Percentiles rank a stretch among this genome's conserved stretches.
Evolutionary conservation across 148 eudicot genomes (phyloP).

Genomic region (Vaccinium vitisidaea): DNA sequence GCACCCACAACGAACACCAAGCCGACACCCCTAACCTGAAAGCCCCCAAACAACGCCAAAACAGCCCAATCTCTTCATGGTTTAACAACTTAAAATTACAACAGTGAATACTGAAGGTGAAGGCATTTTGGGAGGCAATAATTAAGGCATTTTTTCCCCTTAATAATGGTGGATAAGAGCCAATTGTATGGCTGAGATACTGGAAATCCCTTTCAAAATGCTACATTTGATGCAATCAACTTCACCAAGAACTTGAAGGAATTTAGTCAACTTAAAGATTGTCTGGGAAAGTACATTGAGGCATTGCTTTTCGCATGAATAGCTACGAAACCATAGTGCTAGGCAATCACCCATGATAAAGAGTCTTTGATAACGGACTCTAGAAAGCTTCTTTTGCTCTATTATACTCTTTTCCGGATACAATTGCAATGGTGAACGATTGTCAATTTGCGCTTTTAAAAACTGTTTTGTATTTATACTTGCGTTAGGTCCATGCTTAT

Average conservation of each 20-base stretch:
- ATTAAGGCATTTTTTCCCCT: background rate
- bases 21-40: no score
- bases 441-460: background rate
- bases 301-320: background rate
- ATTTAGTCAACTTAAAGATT: background rate
- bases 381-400: background rate
- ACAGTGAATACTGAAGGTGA: background rate
- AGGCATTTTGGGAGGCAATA: background rate
- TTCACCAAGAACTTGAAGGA: background rate
- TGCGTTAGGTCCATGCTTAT: constrained; percentile 63
- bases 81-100: background rate
- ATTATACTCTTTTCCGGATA: background rate
- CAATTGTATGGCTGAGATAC: background rate
- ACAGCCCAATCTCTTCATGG: background rate
- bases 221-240: background rate
- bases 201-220: background rate
- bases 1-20: no score
- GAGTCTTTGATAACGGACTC: background rate
- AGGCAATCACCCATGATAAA: background rate
- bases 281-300: background rate
- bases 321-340: background rate
- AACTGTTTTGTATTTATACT: background rate
- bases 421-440: background rate
- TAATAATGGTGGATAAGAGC: background rate
- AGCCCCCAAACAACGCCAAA: no score